Conservation (phyloP, 176 grass and related monocot genomes). For the Oryza brachyantha region DNA sequence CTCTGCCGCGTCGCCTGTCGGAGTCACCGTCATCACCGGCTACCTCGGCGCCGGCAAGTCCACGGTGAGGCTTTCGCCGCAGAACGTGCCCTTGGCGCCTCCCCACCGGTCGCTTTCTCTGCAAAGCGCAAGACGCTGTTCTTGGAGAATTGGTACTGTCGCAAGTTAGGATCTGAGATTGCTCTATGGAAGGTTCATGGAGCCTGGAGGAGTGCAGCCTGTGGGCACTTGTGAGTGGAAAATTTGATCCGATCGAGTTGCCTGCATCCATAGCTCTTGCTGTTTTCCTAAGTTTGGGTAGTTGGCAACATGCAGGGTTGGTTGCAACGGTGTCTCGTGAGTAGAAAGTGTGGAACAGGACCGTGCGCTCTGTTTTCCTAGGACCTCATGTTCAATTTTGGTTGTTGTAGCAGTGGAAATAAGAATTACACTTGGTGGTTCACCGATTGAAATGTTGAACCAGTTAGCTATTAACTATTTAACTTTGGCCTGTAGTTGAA, state of each 20-base stretch:
- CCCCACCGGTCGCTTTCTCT: neutral
- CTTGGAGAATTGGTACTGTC: neutral
- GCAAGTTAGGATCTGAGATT: neutral
- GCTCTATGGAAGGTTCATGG: neutral
- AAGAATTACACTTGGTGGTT: neutral
- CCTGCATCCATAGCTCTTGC: neutral
- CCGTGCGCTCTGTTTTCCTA: neutral
- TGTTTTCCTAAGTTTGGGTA: neutral
- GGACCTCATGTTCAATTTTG: neutral
- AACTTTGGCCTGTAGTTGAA: neutral
- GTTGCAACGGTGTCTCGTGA: neutral
- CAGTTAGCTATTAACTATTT: neutral
- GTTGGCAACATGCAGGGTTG: neutral
- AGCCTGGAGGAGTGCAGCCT: neutral
- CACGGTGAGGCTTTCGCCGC: constrained; percentile 48
- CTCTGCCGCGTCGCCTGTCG: constrained; percentile 40
- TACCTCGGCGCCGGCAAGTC: constrained; percentile 98
- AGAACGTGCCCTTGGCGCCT: constrained; percentile 11
- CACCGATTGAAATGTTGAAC: neutral
- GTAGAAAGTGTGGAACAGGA: neutral
- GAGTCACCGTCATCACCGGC: constrained; percentile 93
- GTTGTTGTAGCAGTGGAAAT: neutral
- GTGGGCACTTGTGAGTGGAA: neutral
- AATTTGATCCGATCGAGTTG: neutral
- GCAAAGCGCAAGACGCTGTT: neutral